phyloP scores from a whole-genome alignment of 169 alveolate genomes.

The Plasmodium berghei region DNA sequence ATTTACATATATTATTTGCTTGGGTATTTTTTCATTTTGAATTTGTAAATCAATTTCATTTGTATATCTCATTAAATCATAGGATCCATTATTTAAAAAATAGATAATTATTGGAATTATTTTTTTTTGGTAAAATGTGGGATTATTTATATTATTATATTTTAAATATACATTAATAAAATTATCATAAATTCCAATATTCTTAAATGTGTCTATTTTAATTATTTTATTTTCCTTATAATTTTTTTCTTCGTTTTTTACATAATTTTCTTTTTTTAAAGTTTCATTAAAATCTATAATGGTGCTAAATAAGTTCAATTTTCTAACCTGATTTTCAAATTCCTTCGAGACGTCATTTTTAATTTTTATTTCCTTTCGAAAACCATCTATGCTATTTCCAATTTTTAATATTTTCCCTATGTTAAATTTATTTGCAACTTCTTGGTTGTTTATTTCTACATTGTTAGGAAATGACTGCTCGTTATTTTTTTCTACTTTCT shows the following conservation, averaged over 20 bases:
- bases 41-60: background rate
- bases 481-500: background rate
- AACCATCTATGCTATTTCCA: constrained; percentile 16
- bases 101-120: constrained; percentile 27
- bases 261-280: background rate
- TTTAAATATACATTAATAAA: constrained; percentile 54
- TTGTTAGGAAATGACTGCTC: no score
- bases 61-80: background rate
- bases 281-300: constrained; percentile 13
- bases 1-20: constrained; percentile 42
- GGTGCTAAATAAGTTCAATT: constrained; percentile 6
- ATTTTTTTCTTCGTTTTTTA: background rate
- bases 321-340: background rate
- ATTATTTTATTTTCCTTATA: background rate
- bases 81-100: constrained; percentile 23
- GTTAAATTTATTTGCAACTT: background rate
- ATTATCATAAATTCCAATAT: constrained; percentile 38
- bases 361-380: constrained; percentile 12
- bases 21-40: background rate
- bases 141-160: constrained; percentile 28
- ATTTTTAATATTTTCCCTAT: constrained; percentile 1
- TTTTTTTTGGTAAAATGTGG: constrained; percentile 34
- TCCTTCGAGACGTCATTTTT: background rate
- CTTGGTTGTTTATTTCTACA: background rate
- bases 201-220: background rate